Conservation (phyloP, 1,139 yeast genomes). For the Entelexis paramagnoliae region DNA sequence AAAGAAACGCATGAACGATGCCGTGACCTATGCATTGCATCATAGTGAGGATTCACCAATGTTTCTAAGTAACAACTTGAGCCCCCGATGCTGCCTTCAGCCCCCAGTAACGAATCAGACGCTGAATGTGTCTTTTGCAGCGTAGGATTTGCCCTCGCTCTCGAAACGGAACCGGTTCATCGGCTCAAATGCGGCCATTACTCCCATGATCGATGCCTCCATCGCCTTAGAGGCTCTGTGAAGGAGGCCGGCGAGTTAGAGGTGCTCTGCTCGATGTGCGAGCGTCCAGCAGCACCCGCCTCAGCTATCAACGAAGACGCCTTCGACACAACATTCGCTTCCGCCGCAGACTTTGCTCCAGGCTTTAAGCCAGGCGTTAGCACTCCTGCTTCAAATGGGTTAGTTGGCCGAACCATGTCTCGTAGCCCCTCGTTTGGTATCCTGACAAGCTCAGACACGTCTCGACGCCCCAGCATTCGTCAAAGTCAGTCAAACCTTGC, state of each 20-base stretch:
- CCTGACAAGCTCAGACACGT: background rate
- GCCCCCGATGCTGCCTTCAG: background rate
- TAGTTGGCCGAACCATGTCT: background rate
- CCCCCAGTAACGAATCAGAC: background rate
- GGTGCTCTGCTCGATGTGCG: background rate
- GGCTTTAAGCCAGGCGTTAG: background rate
- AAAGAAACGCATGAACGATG: background rate
- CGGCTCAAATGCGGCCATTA: background rate
- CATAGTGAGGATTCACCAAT: background rate
- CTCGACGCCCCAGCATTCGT: background rate
- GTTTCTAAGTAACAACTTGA: too few relatives aligned
- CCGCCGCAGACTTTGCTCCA: background rate
- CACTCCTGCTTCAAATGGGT: background rate
- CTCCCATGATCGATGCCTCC: background rate
- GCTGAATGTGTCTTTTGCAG: slow-evolving; percentile 1
- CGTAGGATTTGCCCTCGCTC: background rate
- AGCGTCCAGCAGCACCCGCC: background rate
- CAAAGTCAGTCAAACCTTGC: background rate
- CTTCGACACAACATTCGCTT: background rate
- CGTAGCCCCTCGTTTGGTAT: background rate
- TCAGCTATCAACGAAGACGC: background rate
- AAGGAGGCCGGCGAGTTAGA: background rate
- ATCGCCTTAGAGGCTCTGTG: background rate
- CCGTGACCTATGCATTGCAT: background rate
- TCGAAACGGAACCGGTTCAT: background rate